A percentile compares a stretch with the other conserved stretches of the same genome.
Conservation (phyloP, 352 stramenopile species). For the Phytopythium sindhum region DNA sequence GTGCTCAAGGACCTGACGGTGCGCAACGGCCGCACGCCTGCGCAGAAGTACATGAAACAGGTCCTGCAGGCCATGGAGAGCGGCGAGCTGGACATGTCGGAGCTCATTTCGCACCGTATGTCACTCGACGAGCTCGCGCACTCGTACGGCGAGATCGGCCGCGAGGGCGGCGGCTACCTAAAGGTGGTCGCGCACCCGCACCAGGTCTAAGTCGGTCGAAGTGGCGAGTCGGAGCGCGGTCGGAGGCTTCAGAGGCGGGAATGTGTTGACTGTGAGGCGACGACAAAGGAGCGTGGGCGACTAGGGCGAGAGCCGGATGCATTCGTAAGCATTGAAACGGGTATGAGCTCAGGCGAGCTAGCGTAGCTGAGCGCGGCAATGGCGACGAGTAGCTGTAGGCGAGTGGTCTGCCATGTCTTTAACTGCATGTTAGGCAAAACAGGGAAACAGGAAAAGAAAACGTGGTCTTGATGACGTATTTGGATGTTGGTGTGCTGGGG, state of each 20-base stretch:
- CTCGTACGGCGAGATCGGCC: slow-evolving; percentile 43
- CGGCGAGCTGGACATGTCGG: slow-evolving; percentile 47
- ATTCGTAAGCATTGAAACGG: background rate
- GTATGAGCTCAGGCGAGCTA: background rate
- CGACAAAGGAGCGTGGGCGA: no score
- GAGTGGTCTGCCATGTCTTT: background rate
- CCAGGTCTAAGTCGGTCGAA: slow-evolving; percentile 15
- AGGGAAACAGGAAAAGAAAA: background rate
- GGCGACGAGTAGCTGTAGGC: background rate
- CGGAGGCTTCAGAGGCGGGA: background rate
- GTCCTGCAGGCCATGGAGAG: slow-evolving; percentile 53
- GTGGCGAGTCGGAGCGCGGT: background rate
- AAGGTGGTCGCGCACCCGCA: slow-evolving; percentile 60
- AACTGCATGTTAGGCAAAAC: background rate
- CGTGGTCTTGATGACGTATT: background rate
- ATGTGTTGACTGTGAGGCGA: background rate
- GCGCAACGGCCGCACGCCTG: slow-evolving; percentile 39
- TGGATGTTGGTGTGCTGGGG: background rate
- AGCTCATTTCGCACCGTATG: slow-evolving; percentile 54
- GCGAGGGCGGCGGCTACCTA: slow-evolving; percentile 55
- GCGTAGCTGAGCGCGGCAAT: background rate
- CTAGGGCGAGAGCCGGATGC: background rate
- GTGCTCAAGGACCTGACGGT: slow-evolving; percentile 63
- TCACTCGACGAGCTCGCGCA: slow-evolving; percentile 52
- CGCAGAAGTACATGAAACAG: slow-evolving; percentile 57